Conservation (phyloP, 2,329 filamentous ascomycete species). For the Huntiella bhutanensis region DNA sequence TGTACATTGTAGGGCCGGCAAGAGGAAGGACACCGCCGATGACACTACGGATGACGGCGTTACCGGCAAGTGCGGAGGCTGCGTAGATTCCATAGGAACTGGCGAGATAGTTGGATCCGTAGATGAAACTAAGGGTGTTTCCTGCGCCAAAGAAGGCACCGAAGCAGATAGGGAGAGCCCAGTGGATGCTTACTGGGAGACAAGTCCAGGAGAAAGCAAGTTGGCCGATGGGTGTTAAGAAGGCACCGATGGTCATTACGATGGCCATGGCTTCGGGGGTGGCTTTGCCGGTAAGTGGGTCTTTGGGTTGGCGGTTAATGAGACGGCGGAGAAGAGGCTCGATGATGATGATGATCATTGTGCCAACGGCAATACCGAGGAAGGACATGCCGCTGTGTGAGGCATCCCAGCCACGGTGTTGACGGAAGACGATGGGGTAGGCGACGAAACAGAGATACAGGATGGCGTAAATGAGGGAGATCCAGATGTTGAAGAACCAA, state of each 20-base stretch:
- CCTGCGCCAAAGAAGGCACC: conserved; percentile 64
- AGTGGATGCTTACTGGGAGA: conserved; percentile 57
- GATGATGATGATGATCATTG: conserved; percentile 37
- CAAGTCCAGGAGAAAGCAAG: conserved; percentile 82
- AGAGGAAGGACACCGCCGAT: conserved; percentile 65
- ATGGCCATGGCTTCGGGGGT: conserved; percentile 66
- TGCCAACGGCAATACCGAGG: conserved; percentile 46
- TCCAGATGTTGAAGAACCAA: conserved; percentile 52
- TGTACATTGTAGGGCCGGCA: conserved; percentile 55
- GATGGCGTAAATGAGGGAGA: conserved; percentile 71
- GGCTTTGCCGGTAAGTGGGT: conserved; percentile 54
- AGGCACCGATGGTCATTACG: conserved; percentile 58
- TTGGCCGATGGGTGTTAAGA: conserved; percentile 59
- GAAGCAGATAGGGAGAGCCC: conserved; percentile 60
- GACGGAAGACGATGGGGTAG: conserved; percentile 67
- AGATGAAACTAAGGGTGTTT: conserved; percentile 65
- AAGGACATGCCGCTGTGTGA: conserved; percentile 63
- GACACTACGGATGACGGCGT: conserved; percentile 52
- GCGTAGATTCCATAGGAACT: conserved; percentile 66
- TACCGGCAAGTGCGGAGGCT: conserved; percentile 62
- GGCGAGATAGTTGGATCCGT: conserved; percentile 62
- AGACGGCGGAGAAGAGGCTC: conserved; percentile 58
- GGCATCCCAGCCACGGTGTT: conserved; percentile 56
- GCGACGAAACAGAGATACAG: conserved; percentile 82
- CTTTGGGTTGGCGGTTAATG: conserved; percentile 57